These are phyloP conservation scores for Choiromyces venosus DNA, from an alignment of 495 filamentous ascomycete species.

Conservation along the genomic window DNA sequence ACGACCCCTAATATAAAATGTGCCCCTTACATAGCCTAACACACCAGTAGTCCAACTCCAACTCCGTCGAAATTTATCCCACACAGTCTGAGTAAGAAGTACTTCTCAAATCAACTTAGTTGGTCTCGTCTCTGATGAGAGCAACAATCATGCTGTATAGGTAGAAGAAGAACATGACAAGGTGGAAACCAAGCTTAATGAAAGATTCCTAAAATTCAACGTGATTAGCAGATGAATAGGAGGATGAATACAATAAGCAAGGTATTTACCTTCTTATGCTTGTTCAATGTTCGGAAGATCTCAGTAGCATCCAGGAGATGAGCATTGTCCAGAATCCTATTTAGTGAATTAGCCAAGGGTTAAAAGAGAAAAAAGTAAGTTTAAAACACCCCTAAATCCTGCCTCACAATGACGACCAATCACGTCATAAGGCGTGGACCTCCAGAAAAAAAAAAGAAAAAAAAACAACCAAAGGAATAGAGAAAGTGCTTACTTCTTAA, in stretches of 20 bases:
- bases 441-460: neutral
- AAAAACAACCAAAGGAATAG: neutral
- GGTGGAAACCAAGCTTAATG: conserved; percentile 97
- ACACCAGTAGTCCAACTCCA: neutral
- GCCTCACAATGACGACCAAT: neutral
- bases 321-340: conserved; percentile 90
- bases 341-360: conserved; percentile 18
- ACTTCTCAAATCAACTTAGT: conserved; percentile 50
- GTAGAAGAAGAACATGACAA: conserved; percentile 99
- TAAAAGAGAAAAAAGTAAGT: conserved; percentile 1
- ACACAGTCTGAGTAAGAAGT: neutral
- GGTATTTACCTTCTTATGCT: conserved; percentile 89
- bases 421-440: neutral
- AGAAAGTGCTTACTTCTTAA: conserved; percentile 75
- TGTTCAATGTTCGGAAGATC: conserved; percentile 98
- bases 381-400: neutral
- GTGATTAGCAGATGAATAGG: conserved; percentile 2
- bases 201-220: conserved; percentile 75
- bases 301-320: conserved; percentile 96
- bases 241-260: conserved; percentile 9
- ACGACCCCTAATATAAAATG: neutral
- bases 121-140: conserved; percentile 88
- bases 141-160: conserved; percentile 99
- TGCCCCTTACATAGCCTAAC: neutral
- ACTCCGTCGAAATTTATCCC: neutral